Evolutionary conservation across 805 yeast species (phyloP).

Genomic region (Yarrowia phangngaensis): DNA sequence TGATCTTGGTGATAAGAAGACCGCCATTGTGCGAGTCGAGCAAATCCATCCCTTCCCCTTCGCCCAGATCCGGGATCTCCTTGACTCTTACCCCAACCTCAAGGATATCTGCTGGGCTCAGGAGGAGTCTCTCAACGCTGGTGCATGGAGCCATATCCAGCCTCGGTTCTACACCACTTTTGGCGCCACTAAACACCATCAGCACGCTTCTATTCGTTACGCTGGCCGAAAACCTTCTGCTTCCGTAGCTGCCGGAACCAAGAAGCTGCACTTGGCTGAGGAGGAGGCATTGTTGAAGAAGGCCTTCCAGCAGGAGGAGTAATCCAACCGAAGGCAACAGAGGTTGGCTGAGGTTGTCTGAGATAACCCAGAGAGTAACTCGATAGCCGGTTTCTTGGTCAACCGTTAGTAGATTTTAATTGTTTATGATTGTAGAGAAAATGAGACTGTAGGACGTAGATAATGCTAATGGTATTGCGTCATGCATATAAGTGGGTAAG

Average conservation of each 20-base stretch:
- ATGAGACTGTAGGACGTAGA: no score
- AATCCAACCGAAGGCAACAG: no score
- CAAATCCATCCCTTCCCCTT: conserved; percentile 99
- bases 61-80: conserved; percentile 82
- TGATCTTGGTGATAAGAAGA: conserved; percentile 65
- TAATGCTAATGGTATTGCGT: no score
- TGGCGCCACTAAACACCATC: conserved; percentile 67
- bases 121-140: conserved; percentile 98
- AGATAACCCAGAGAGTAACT: no score
- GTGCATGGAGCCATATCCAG: conserved; percentile 71
- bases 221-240: conserved; percentile 99
- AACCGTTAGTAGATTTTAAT: no score
- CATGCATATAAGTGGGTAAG: no score
- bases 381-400: no score
- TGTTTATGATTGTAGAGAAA: no score
- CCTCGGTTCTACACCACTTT: conserved; percentile 81
- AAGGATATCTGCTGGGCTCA: conserved; percentile 95
- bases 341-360: no score
- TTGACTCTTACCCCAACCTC: conserved; percentile 72
- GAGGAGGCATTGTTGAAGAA: conserved; percentile 82
- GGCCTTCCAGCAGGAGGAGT: conserved; percentile 47
- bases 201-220: conserved; percentile 61
- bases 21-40: conserved; percentile 86
- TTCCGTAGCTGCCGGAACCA: conserved; percentile 96
- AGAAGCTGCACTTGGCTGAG: conserved; percentile 80